Evolutionary conservation across 176 grass and related monocot species (phyloP).

Genomic region (Zoysia japonica): DNA sequence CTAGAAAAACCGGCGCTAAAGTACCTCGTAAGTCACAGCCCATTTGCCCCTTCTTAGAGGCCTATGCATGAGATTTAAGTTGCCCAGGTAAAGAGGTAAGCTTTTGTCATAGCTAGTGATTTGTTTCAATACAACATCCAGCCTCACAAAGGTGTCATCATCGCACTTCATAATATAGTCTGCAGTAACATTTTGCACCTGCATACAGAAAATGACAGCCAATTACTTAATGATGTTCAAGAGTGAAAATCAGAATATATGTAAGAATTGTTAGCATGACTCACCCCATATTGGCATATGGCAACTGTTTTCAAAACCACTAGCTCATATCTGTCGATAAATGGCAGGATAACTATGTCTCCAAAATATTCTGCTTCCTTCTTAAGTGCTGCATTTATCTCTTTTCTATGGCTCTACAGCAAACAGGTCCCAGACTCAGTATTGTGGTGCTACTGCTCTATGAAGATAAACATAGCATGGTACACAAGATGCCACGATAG

Average conservation of each 20-base stretch:
- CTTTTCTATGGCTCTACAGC: conserved; percentile 84
- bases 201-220: neutral
- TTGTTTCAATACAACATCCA: conserved; percentile 74
- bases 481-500: neutral
- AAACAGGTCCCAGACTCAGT: conserved; percentile 12
- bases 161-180: conserved; percentile 94
- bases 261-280: conserved; percentile 15
- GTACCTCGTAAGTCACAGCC: conserved; percentile 82
- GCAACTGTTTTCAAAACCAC: conserved; percentile 97
- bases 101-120: conserved; percentile 54
- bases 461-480: neutral
- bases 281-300: conserved; percentile 88
- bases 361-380: conserved; percentile 93
- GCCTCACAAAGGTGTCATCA: conserved; percentile 79
- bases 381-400: conserved; percentile 88
- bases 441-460: neutral
- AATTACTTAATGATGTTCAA: neutral
- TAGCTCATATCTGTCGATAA: conserved; percentile 84
- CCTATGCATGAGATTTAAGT: conserved; percentile 79
- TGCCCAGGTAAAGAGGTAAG: conserved; percentile 83
- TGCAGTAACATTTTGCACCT: conserved; percentile 73
- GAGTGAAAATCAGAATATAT: neutral
- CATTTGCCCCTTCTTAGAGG: conserved; percentile 87
- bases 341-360: conserved; percentile 84
- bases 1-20: neutral